A percentile compares a stretch with the other conserved stretches of the same genome.
These are phyloP conservation scores for Ichthyophthirius multifiliis DNA, from an alignment of 169 alveolate genomes.

Conservation along the genomic window DNA sequence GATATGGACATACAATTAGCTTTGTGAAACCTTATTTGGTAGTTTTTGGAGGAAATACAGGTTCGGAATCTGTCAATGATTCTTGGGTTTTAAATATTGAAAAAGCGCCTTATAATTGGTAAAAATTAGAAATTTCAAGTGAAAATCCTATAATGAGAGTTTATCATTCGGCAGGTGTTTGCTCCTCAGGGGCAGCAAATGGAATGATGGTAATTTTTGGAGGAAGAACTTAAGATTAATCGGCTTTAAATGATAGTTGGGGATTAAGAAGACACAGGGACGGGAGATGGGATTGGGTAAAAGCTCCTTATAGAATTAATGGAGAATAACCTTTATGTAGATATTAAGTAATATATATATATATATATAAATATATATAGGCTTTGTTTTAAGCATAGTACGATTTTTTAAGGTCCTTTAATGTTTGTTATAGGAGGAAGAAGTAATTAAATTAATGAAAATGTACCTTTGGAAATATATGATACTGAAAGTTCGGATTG, in stretches of 20 bases:
- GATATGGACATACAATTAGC: constrained; percentile 99
- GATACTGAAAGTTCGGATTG: constrained; percentile 96
- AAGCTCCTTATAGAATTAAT: constrained; percentile 94
- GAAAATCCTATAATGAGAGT: constrained; percentile 94
- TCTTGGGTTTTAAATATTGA: constrained; percentile 97
- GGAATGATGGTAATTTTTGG: constrained; percentile 99
- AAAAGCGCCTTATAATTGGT: constrained; percentile 96
- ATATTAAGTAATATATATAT: no score
- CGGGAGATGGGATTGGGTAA: constrained; percentile 99
- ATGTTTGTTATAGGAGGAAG: constrained; percentile 92
- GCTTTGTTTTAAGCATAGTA: neutral
- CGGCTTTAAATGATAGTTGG: constrained; percentile 97
- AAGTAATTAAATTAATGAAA: constrained; percentile 90
- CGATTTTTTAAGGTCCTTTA: neutral
- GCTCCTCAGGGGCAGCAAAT: constrained; percentile 96
- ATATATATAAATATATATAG: neutral
- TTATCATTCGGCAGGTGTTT: constrained; percentile 92
- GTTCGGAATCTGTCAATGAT: constrained; percentile 93
- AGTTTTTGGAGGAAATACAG: constrained; percentile 99
- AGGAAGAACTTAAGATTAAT: constrained; percentile 95
- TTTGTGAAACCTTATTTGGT: constrained; percentile 94
- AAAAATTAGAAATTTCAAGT: constrained; percentile 83
- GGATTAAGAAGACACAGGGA: constrained; percentile 99
- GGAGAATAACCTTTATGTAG: constrained; percentile 87
- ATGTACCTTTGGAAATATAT: constrained; percentile 89